These are phyloP conservation scores for Claviceps maximensis DNA, from an alignment of 2,329 filamentous ascomycete species.

Conservation along the genomic window DNA sequence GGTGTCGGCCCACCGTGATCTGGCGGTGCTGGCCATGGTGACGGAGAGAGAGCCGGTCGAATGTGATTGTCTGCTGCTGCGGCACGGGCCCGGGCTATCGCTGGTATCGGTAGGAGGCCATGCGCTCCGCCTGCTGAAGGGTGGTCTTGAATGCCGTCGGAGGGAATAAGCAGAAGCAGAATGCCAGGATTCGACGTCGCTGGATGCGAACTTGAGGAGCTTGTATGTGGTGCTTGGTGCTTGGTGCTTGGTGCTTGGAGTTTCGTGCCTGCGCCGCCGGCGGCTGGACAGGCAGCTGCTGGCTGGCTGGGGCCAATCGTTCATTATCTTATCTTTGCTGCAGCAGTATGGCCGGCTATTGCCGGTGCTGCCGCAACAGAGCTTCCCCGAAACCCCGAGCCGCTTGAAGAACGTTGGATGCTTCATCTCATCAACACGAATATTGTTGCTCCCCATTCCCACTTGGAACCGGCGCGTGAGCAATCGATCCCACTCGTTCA, in stretches of 20 bases:
- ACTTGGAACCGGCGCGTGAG: not conserved
- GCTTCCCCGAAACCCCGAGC: not conserved
- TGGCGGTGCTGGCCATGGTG: slow-evolving; percentile 44
- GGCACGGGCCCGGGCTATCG: too few species aligned
- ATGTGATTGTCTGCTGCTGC: not conserved
- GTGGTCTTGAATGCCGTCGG: not conserved
- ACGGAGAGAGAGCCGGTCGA: not conserved
- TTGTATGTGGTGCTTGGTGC: not conserved
- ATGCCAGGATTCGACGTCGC: not conserved
- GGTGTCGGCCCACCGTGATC: slow-evolving; percentile 79
- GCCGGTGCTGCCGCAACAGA: not conserved
- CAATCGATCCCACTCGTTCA: not conserved
- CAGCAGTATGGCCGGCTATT: not conserved
- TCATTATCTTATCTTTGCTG: not conserved
- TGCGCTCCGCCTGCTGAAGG: not conserved
- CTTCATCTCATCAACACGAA: not conserved
- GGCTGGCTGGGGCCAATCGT: not conserved
- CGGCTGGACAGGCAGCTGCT: too few species aligned
- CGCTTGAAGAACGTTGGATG: not conserved
- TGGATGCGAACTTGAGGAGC: not conserved
- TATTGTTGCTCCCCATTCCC: not conserved
- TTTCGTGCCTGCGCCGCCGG: too few species aligned
- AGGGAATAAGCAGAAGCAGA: too few species aligned
- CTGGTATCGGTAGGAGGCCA: not conserved
- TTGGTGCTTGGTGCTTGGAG: not conserved